Conservation (phyloP, 2,329 filamentous ascomycete species). For the Trichoderma sp. region DNA sequence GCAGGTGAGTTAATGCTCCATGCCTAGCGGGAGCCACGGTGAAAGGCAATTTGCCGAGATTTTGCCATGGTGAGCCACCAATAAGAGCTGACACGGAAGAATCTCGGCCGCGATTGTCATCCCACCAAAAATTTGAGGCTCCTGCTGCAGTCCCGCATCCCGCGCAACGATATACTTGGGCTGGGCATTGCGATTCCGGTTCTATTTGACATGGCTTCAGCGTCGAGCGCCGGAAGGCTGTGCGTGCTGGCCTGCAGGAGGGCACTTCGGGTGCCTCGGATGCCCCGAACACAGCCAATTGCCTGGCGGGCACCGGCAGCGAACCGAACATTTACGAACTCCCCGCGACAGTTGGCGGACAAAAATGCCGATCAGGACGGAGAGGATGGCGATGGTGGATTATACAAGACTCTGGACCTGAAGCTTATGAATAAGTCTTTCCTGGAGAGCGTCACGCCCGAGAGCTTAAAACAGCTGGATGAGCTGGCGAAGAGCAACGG, state of each 20-base stretch:
- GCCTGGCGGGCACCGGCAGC: constrained; percentile 29
- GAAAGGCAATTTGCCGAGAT: neutral
- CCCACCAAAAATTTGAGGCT: constrained; percentile 40
- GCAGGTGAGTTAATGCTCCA: neutral
- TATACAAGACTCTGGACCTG: constrained; percentile 32
- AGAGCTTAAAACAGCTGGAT: constrained; percentile 39
- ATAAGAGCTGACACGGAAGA: constrained; percentile 29
- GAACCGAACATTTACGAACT: constrained; percentile 38
- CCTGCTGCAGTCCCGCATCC: constrained; percentile 26
- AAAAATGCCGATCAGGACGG: constrained; percentile 29
- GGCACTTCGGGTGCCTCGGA: constrained; percentile 31
- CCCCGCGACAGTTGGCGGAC: constrained; percentile 35
- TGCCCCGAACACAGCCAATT: constrained; percentile 32
- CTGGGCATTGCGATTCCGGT: constrained; percentile 27
- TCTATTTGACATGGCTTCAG: constrained; percentile 42
- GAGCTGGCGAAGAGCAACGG: constrained; percentile 41
- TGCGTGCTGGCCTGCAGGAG: constrained; percentile 40
- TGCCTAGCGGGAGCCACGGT: neutral
- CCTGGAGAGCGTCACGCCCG: constrained; percentile 36
- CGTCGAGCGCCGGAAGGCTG: constrained; percentile 42
- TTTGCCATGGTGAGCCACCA: constrained; percentile 8
- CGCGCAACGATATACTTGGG: constrained; percentile 23
- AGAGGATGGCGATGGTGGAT: constrained; percentile 32
- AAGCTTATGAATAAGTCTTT: constrained; percentile 37
- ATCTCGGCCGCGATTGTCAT: constrained; percentile 30